Conservation (phyloP, 2,329 filamentous ascomycete genomes). For the Paradendryphiella salina region DNA sequence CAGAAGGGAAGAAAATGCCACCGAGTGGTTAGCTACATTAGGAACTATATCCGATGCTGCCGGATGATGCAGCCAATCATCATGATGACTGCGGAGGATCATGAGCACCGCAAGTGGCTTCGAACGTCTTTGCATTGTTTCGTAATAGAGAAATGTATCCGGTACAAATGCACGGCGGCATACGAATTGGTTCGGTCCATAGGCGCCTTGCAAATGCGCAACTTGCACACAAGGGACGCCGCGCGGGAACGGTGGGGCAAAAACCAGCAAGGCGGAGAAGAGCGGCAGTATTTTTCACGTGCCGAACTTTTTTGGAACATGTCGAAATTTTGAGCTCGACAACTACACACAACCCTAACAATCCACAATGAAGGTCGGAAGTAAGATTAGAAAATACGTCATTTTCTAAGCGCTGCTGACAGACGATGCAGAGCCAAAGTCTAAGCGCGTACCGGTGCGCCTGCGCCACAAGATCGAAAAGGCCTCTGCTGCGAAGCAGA, state of each 20-base stretch:
- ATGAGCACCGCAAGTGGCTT: not conserved
- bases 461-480: constrained; percentile 97
- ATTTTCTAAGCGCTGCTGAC: constrained; percentile 7
- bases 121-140: not conserved
- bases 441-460: constrained; percentile 87
- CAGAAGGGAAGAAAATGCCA: constrained; percentile 6
- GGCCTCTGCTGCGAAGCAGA: constrained; percentile 84
- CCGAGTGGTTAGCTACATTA: constrained; percentile 12
- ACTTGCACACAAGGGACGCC: not conserved
- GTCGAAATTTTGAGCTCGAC: constrained; percentile 32
- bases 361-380: constrained; percentile 49
- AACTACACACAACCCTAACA: constrained; percentile 18
- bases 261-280: constrained; percentile 6
- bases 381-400: constrained; percentile 28
- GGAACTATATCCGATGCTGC: constrained; percentile 21
- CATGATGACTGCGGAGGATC: not conserved
- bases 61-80: constrained; percentile 20
- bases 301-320: constrained; percentile 23
- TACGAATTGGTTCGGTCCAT: not conserved
- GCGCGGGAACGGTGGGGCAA: constrained; percentile 8
- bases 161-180: not conserved
- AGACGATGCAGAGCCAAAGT: constrained; percentile 74
- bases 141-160: not conserved
- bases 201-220: not conserved
- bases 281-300: constrained; percentile 13